Evolutionary conservation across 768 basidiomycete genomes (phyloP).

Genomic region (Austroboletus eburneus): DNA sequence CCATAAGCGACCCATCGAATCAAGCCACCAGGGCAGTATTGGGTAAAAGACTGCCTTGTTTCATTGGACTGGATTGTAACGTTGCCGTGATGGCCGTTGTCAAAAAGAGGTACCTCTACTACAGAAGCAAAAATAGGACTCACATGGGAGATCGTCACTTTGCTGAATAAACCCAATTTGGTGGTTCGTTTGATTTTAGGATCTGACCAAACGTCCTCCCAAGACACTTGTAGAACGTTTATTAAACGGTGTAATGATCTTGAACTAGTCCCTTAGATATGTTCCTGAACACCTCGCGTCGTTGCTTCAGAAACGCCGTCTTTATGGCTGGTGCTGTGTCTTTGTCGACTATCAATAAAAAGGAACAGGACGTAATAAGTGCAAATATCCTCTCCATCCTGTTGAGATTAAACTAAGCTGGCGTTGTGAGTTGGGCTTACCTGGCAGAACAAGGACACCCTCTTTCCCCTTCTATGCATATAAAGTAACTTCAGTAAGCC

Average conservation of each 20-base stretch:
- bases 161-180: constrained; percentile 71
- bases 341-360: constrained; percentile 62
- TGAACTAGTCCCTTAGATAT: constrained; percentile 71
- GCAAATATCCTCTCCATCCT: constrained; percentile 59
- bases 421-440: constrained; percentile 30
- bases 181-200: constrained; percentile 63
- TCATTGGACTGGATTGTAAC: too few species aligned
- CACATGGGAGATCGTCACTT: constrained; percentile 62
- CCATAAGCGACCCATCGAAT: too few species aligned
- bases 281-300: constrained; percentile 55
- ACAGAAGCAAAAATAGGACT: too few species aligned
- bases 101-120: too few species aligned
- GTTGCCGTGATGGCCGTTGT: too few species aligned
- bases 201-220: constrained; percentile 77
- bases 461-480: constrained; percentile 63
- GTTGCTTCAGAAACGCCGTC: constrained; percentile 64
- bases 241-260: constrained; percentile 61
- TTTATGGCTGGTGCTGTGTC: constrained; percentile 51
- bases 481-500: constrained; percentile 60
- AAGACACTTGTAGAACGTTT: constrained; percentile 67
- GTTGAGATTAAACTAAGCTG: background rate
- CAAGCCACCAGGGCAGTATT: too few species aligned
- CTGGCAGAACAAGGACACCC: constrained; percentile 52
- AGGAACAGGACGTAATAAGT: constrained; percentile 71
- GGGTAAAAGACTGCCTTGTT: too few species aligned